Evolutionary conservation across 176 grass and related monocot species (phyloP).

Genomic region (Ensete glaucum): DNA sequence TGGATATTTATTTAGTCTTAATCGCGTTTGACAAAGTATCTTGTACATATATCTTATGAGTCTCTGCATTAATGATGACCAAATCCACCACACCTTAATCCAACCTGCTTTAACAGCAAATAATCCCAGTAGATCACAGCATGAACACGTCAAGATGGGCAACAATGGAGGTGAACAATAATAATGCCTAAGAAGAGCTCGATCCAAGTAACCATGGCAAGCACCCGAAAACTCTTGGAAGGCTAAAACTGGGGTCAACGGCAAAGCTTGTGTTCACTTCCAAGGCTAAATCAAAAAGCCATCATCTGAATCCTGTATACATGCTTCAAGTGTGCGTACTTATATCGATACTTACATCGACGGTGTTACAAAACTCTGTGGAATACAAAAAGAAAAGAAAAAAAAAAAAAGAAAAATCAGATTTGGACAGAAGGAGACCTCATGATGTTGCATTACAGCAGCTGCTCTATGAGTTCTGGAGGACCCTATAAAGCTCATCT

Average conservation of each 20-base stretch:
- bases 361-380: background rate
- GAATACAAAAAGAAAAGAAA: background rate
- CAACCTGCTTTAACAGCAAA: no score
- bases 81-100: no score
- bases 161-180: no score
- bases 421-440: background rate
- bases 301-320: background rate
- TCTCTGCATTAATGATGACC: no score
- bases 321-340: background rate
- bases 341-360: background rate
- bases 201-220: background rate
- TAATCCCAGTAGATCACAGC: no score
- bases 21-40: no score
- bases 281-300: background rate
- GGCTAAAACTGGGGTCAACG: background rate
- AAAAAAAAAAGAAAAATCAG: constrained; percentile 16
- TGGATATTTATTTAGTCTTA: no score
- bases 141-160: no score
- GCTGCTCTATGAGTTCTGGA: constrained; percentile 58
- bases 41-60: no score
- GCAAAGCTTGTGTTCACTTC: background rate
- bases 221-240: background rate
- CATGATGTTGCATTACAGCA: background rate
- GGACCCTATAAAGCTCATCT: constrained; percentile 85
- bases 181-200: no score